A percentile compares a stretch with the other conserved stretches of the same genome.
These are phyloP conservation scores for Gamsiella multidivaricata DNA, from an alignment of 192 early-diverging fungal genomes.

Conservation along the genomic window DNA sequence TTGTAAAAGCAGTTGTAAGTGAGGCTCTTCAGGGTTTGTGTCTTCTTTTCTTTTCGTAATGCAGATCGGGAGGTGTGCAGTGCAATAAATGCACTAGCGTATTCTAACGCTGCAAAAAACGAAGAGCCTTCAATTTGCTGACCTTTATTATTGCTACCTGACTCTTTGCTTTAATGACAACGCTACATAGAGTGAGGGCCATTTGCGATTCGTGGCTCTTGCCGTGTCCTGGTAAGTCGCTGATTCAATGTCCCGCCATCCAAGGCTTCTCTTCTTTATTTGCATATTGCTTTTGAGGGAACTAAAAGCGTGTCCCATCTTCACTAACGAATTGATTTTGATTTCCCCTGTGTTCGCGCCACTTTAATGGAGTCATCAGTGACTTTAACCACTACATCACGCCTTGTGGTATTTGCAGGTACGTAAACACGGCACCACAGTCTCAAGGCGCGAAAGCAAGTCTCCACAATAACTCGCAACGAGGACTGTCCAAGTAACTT, in stretches of 20 bases:
- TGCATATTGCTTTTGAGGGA: neutral
- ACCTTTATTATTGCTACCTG: neutral
- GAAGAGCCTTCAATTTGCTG: too few species aligned
- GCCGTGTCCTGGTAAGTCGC: conserved; percentile 76
- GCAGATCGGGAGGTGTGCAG: too few species aligned
- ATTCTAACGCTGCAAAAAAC: too few species aligned
- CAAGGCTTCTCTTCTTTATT: neutral
- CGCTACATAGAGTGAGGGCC: conserved; percentile 70
- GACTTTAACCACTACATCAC: conserved; percentile 47
- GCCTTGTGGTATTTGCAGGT: conserved; percentile 55
- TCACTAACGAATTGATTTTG: conserved; percentile 8
- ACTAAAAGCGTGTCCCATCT: neutral
- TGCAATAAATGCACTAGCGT: too few species aligned
- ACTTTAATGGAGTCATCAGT: too few species aligned
- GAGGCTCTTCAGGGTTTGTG: too few species aligned
- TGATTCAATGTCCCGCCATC: too few species aligned
- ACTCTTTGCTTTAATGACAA: too few species aligned
- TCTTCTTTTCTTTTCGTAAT: too few species aligned
- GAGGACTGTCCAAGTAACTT: neutral
- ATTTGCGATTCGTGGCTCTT: conserved; percentile 77
- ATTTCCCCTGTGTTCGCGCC: too few species aligned
- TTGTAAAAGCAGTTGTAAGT: conserved; percentile 87
- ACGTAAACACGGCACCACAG: neutral
- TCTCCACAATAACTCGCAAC: too few species aligned
- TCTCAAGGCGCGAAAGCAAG: too few species aligned